A percentile compares a stretch with the other conserved stretches of the same genome.
These are phyloP conservation scores for Neurospora pannonica DNA, from an alignment of 495 filamentous ascomycete species.

Conservation along the genomic window DNA sequence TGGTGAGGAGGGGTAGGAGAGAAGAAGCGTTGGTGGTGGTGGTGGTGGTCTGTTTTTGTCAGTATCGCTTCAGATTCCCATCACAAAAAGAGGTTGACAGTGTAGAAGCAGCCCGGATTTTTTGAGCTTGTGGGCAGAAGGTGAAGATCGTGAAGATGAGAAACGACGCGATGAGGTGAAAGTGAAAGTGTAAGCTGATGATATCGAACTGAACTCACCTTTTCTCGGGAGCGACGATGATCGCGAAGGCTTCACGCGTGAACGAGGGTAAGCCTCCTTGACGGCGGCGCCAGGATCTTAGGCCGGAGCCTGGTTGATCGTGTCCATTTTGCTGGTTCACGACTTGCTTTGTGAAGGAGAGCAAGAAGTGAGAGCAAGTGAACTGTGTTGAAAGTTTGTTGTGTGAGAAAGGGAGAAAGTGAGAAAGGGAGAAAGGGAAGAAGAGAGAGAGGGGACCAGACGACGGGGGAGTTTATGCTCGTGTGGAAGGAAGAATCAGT, in stretches of 20 bases:
- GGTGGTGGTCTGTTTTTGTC: background rate
- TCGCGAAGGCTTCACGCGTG: too few relatives aligned
- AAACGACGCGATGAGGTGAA: background rate
- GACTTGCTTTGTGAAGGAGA: background rate
- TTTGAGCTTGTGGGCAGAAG: background rate
- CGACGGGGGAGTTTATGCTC: background rate
- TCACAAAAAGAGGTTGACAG: background rate
- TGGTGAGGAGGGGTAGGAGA: background rate
- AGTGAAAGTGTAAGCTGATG: background rate
- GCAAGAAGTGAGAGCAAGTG: background rate
- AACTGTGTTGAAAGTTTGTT: background rate
- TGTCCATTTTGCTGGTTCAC: background rate
- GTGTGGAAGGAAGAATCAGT: background rate
- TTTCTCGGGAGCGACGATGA: conserved; percentile 35
- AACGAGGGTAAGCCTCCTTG: too few relatives aligned
- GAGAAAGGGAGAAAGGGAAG: background rate
- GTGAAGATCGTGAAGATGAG: background rate
- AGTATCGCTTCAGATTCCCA: background rate
- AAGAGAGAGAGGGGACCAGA: background rate
- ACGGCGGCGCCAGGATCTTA: too few relatives aligned
- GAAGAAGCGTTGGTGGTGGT: background rate
- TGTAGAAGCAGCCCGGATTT: background rate
- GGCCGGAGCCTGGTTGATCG: conserved; percentile 16
- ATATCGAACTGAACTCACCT: conserved; percentile 14
- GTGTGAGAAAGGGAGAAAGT: background rate